Conservation (phyloP, 2,329 filamentous ascomycete genomes). For the Juglanconis juglandina region DNA sequence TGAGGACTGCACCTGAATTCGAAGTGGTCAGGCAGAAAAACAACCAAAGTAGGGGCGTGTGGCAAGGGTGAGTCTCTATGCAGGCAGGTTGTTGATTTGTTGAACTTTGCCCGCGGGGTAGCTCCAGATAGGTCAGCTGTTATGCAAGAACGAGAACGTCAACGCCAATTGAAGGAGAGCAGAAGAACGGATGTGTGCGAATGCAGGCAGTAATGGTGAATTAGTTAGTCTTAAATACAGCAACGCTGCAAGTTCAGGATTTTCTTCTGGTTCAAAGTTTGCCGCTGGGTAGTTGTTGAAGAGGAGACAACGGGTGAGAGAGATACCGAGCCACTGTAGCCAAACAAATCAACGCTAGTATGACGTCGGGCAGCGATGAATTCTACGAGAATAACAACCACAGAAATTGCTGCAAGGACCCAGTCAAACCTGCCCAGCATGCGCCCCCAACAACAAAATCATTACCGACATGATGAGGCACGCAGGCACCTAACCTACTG, state of each 20-base stretch:
- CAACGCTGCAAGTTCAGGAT: background rate
- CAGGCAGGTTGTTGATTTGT: too few species aligned
- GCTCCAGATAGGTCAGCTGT: background rate
- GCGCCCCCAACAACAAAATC: too few species aligned
- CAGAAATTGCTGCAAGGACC: background rate
- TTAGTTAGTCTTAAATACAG: background rate
- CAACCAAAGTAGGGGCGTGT: background rate
- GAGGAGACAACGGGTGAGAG: background rate
- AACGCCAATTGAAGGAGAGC: background rate
- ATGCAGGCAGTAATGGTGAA: background rate
- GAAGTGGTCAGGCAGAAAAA: background rate
- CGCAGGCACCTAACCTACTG: too few species aligned
- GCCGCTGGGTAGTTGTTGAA: background rate
- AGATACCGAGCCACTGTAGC: background rate
- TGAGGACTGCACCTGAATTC: background rate
- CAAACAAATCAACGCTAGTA: constrained; percentile 7
- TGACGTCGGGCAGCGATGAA: constrained; percentile 18
- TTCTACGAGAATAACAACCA: constrained; percentile 10
- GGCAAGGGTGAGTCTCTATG: background rate
- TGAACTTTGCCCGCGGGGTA: background rate
- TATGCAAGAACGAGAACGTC: background rate
- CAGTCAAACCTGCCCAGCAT: background rate
- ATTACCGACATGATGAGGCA: too few species aligned
- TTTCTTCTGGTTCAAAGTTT: too few species aligned
- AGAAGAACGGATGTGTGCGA: background rate